Base-by-base conservation (phyloP, 345 rosid genomes). In the Isatis tinctoria region DNA sequence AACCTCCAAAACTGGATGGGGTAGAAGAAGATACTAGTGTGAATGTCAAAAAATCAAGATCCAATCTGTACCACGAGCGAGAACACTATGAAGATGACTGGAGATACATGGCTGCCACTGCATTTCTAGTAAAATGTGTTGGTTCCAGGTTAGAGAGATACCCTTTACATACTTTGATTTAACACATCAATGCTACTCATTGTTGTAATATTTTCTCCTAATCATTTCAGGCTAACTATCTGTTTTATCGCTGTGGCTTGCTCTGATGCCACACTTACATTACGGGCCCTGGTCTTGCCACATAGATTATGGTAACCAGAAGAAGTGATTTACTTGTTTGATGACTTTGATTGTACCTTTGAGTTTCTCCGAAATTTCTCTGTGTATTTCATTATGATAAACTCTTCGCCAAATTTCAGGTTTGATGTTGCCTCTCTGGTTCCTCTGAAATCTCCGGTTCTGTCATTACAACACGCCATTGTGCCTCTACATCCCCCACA, bases 91-190 rank as follows among this genome's bases (percentile, higher is more conserved):
- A 90, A 82, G 97, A 92, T 81, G 99, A 92, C 78, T 92, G 96
- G 96, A 88, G 99, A 90, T 88, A 90, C 83, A 84, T 95, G 56
- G 93, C 97, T 22, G 90, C 93, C 70, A 92, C 97, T 52, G 89
- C 97, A 35, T 95, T 95, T 86, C 90, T 90, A 67, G 96, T 90
- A 56, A 92, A 81, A 83, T 70, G 78, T 79, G 60, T 78, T 72
- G 87, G 90, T 76, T 92, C 96, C 79, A 86, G 94, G 97, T 89
- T 44, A 79, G 85, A 76, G 53, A 40, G 52, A 45, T 9, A 58
- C 14, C 32, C 20, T 60, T 72, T 26, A 0, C 30, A 32, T 51
- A 14, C 66, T 28, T 36, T 65, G 57, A 39, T 61, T 51, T 45
- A 44, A 45, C 67, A 22, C 28, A n/a, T 76, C 22, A 20, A n/a